These are phyloP conservation scores for Cinnamomum micranthum DNA, from an alignment of 164 flowering plant species.

Conservation along the genomic window DNA sequence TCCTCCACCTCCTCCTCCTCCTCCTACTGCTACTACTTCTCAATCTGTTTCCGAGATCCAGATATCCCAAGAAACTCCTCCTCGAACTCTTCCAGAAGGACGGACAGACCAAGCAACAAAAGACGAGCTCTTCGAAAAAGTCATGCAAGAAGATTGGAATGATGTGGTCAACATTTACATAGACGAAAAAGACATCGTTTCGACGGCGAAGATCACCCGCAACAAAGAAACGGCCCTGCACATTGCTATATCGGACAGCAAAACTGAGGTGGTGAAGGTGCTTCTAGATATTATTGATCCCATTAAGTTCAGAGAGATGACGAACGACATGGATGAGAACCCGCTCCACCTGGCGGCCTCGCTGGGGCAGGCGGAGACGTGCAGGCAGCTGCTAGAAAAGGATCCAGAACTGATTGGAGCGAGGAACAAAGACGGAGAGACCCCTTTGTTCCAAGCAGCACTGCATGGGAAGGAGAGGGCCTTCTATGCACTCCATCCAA, in stretches of 20 bases:
- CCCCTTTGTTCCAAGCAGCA: conserved; percentile 21
- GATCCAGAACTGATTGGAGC: background rate
- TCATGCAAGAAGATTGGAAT: background rate
- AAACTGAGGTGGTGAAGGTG: conserved; percentile 10
- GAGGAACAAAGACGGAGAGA: conserved; percentile 13
- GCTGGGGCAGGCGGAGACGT: conserved; percentile 14
- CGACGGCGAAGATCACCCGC: background rate
- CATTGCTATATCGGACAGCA: conserved; percentile 24
- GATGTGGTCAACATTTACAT: background rate
- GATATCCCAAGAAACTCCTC: too few species aligned
- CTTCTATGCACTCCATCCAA: conserved; percentile 3
- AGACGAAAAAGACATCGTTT: too few species aligned
- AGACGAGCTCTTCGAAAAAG: too few species aligned
- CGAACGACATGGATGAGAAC: conserved; percentile 20
- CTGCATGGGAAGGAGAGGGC: conserved; percentile 14
- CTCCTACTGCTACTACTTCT: too few species aligned
- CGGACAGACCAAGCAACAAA: too few species aligned
- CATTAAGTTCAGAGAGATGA: background rate
- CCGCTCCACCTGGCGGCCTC: conserved; percentile 24
- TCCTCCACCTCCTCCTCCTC: too few species aligned
- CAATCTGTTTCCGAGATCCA: background rate
- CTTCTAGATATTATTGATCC: conserved; percentile 13
- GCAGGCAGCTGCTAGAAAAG: conserved; percentile 8
- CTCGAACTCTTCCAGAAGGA: conserved; percentile 16
- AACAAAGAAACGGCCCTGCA: conserved; percentile 31